Conservation (phyloP, 78 protist species). For the Pigoraptor vietnamica region DNA sequence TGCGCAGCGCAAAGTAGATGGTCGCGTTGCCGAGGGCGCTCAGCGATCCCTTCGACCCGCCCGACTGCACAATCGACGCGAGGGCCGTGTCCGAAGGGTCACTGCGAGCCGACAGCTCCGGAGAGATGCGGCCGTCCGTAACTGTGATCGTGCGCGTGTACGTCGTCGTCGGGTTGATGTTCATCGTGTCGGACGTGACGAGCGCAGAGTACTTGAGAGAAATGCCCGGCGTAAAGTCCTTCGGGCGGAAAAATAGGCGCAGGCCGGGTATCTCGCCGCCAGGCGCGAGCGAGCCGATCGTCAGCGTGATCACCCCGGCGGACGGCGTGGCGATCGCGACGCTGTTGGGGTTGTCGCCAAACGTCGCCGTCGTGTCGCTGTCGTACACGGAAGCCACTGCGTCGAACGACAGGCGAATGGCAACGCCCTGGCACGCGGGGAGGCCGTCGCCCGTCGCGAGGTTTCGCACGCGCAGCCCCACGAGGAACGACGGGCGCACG, state of each 20-base stretch:
- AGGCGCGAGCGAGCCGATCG: background rate
- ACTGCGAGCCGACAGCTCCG: background rate
- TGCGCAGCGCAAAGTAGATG: background rate
- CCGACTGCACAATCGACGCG: background rate
- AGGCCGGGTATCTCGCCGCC: background rate
- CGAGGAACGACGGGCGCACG: background rate
- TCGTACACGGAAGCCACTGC: background rate
- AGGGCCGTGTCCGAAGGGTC: background rate
- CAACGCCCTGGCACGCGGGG: background rate
- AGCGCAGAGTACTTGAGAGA: background rate
- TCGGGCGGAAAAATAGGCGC: background rate
- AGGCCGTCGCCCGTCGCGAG: background rate
- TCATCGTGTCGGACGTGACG: background rate
- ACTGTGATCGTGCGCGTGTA: background rate
- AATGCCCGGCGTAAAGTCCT: background rate
- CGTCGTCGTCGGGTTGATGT: background rate
- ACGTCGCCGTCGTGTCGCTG: background rate
- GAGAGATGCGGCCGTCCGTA: background rate
- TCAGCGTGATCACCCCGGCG: background rate
- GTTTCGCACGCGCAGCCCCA: background rate
- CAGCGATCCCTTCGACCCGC: background rate
- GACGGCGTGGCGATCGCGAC: background rate
- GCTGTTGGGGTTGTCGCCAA: background rate
- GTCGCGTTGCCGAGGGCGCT: background rate
- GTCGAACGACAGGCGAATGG: too few relatives aligned